A percentile compares a stretch with the other conserved stretches of the same genome.
phyloP scores from a whole-genome alignment of 192 early-diverging fungal species.

The Phycomyces blakesleeanus region DNA sequence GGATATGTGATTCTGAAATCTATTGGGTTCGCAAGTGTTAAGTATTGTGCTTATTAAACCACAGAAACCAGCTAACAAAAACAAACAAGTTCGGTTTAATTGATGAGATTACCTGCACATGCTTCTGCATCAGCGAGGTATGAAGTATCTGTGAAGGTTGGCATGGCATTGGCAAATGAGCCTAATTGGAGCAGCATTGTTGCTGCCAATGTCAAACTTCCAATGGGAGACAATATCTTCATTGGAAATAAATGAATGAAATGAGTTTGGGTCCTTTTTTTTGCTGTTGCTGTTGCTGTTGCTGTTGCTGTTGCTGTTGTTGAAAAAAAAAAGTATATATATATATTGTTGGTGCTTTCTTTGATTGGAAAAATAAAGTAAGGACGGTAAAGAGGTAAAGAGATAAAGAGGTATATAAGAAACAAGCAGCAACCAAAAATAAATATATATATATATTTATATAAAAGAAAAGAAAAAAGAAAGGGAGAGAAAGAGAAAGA shows the following conservation, averaged over 20 bases:
- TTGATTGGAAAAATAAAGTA: constrained; percentile 12
- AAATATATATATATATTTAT: no score
- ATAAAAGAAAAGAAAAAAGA: no score
- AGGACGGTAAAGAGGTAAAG: neutral
- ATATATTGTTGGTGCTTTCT: no score
- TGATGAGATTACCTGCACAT: neutral
- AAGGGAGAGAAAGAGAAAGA: no score
- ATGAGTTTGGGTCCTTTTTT: no score
- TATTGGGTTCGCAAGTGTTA: neutral
- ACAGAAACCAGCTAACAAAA: no score
- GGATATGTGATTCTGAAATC: constrained; percentile 15
- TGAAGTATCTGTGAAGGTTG: constrained; percentile 7
- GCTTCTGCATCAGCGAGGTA: neutral
- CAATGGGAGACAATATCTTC: constrained; percentile 10
- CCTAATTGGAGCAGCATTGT: constrained; percentile 13
- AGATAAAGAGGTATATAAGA: constrained; percentile 4
- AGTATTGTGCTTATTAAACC: neutral
- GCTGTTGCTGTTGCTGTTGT: no score
- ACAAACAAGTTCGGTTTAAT: neutral
- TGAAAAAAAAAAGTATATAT: no score
- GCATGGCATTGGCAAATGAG: constrained; percentile 10
- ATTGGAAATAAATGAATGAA: neutral
- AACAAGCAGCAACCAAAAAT: neutral
- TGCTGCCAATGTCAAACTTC: constrained; percentile 7
- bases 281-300: no score